Evolutionary conservation across 768 basidiomycete genomes (phyloP).

Genomic region (Collybia sp.): DNA sequence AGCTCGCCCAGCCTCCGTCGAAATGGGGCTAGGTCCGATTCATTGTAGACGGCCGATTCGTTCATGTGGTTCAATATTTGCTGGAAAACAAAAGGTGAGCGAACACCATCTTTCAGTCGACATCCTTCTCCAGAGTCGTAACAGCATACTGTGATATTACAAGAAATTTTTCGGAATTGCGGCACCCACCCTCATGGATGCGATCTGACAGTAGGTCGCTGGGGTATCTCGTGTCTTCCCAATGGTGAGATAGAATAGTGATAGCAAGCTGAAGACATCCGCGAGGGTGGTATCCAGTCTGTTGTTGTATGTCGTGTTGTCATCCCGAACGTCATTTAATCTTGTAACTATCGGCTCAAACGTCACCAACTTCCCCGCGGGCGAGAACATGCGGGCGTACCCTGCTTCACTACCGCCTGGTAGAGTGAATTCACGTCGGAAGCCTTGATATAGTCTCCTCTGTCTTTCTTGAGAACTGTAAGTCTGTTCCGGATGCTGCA

Average conservation of each 20-base stretch:
- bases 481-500: conserved; percentile 89
- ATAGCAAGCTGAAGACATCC: conserved; percentile 93
- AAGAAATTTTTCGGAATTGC: conserved; percentile 1
- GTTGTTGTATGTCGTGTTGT: conserved; percentile 72
- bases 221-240: conserved; percentile 94
- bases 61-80: conserved; percentile 95
- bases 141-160: conserved; percentile 1
- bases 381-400: conserved; percentile 32
- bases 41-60: conserved; percentile 93
- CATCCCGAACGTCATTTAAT: conserved; percentile 87
- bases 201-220: conserved; percentile 93
- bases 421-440: conserved; percentile 93
- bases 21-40: conserved; percentile 86
- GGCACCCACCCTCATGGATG: conserved; percentile 86
- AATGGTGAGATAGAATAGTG: conserved; percentile 96
- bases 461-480: conserved; percentile 90
- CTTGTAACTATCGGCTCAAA: conserved; percentile 64
- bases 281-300: conserved; percentile 92
- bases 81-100: conserved; percentile 31
- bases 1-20: conserved; percentile 76
- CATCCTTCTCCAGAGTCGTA: background rate
- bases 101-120: no score
- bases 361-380: background rate
- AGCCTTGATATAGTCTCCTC: conserved; percentile 88
- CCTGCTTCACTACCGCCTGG: conserved; percentile 90